These are phyloP conservation scores for Bonia amplexicaulis DNA, from an alignment of 176 grass and related monocot genomes.

Conservation along the genomic window DNA sequence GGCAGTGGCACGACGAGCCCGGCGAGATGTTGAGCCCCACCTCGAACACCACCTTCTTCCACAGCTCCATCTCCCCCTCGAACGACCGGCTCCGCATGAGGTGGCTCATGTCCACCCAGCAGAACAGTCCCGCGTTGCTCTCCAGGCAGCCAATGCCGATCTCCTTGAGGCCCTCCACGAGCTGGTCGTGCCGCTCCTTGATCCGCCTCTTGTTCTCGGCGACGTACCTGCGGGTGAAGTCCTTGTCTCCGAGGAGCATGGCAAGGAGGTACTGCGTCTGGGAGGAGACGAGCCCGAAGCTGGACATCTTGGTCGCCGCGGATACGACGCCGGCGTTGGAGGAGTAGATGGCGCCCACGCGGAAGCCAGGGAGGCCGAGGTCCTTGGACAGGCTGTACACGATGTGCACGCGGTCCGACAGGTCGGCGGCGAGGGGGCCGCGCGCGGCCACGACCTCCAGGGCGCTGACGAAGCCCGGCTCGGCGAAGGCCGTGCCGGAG, in stretches of 20 bases:
- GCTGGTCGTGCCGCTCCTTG: slow-evolving; percentile 49
- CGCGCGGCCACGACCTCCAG: slow-evolving; percentile 49
- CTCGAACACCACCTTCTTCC: slow-evolving; percentile 82
- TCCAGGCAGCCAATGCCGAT: slow-evolving; percentile 54
- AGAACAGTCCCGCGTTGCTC: slow-evolving; percentile 80
- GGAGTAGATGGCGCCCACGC: slow-evolving; percentile 87
- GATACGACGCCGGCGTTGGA: slow-evolving; percentile 58
- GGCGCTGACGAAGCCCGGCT: slow-evolving; percentile 65
- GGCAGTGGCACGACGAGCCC: slow-evolving; percentile 88
- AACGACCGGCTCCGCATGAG: slow-evolving; percentile 47
- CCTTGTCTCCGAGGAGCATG: slow-evolving; percentile 47
- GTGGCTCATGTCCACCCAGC: slow-evolving; percentile 74
- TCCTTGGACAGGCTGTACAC: slow-evolving; percentile 95
- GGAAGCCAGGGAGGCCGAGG: slow-evolving; percentile 90
- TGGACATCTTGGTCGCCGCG: slow-evolving; percentile 96
- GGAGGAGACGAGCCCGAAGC: slow-evolving; percentile 86
- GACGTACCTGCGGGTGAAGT: slow-evolving; percentile 54
- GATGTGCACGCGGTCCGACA: slow-evolving; percentile 55
- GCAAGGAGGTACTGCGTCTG: slow-evolving; percentile 90
- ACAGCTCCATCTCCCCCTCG: slow-evolving; percentile 78
- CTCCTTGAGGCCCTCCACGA: slow-evolving; percentile 34
- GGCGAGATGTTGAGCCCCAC: slow-evolving; percentile 85
- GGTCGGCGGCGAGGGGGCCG: neutral
- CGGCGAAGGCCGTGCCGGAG: slow-evolving; percentile 62
- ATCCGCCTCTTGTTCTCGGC: slow-evolving; percentile 71